These are phyloP conservation scores for Hermanozyma aechmeae DNA, from an alignment of 805 yeast species.

Conservation along the genomic window DNA sequence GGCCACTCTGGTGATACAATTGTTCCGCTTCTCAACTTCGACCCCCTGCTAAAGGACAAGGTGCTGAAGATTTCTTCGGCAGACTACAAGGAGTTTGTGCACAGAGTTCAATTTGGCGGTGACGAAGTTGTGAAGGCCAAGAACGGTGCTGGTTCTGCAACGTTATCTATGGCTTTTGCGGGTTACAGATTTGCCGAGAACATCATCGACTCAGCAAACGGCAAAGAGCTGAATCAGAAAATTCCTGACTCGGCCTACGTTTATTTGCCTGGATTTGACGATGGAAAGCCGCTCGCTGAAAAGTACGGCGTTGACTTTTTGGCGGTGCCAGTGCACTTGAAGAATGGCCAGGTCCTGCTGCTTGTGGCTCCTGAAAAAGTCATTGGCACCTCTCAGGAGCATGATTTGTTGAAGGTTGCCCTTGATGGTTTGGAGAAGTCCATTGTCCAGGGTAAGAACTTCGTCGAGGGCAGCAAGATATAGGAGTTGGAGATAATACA, in stretches of 20 bases:
- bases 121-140: constrained; percentile 15
- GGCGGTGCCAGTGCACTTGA: constrained; percentile 44
- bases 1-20: constrained; percentile 42
- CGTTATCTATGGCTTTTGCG: constrained; percentile 14
- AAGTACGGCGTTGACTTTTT: constrained; percentile 60
- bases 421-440: constrained; percentile 30
- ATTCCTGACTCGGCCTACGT: constrained; percentile 41
- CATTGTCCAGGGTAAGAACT: constrained; percentile 30
- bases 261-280: constrained; percentile 44
- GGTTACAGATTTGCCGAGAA: constrained; percentile 12
- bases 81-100: constrained; percentile 10
- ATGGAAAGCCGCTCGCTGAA: constrained; percentile 35
- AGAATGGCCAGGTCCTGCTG: constrained; percentile 26
- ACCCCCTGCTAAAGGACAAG: constrained; percentile 10
- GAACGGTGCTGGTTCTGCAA: constrained; percentile 13
- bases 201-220: constrained; percentile 7
- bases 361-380: constrained; percentile 28
- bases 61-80: constrained; percentile 8
- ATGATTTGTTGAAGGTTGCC: constrained; percentile 24
- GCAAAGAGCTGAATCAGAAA: neutral
- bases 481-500: no score
- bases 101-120: constrained; percentile 13
- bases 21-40: constrained; percentile 25
- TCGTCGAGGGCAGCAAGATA: constrained; percentile 30
- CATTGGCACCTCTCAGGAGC: constrained; percentile 20